Evolutionary conservation across 495 filamentous ascomycete species (phyloP), one percentile per base, ranked within the genome.

Genomic region (Thermothielavioides terrestris): DNA sequence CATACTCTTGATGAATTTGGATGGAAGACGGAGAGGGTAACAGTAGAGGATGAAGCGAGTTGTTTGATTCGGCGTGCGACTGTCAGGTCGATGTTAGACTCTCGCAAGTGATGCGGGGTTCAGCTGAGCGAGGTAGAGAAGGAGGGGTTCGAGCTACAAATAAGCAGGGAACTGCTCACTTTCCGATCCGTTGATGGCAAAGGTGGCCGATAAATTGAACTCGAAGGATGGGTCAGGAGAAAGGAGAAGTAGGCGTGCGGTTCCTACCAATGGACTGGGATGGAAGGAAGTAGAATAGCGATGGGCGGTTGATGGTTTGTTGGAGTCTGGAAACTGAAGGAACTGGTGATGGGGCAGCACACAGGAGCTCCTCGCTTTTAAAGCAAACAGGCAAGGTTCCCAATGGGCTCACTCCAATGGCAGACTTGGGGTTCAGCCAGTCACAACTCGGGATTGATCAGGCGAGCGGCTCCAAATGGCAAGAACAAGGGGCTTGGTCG

Each of bases 1-100:
- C 64, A 49, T 61, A 65, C 62, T 67, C 31, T 62, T 66, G 57
- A 60, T 57, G 45, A 34, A 38, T 18, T 55, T 18, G 14, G 43
- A 41, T 31, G 23, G 26, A 32, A 30, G n/a, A n/a, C n/a, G n/a
- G 20, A 3, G n/a, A 23, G 18, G 9, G 22, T 36, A 39, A 20
- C 34, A 27, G 15, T n/a, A 17, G 35, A 21, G 52, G 41, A 25
- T n/a, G 18, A 48, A 12, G 35, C 25, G 36, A 32, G 23, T 31
- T 42, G 23, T 34, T 18, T 35, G 22, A 30, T n/a, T 32, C 47
- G 20, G 15, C 27, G 39, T 44, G 14, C 3, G 40, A 7, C 28
- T 32, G 42, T 31, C 12, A 25, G 23, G 43, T 17, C 28, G 37
- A 42, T 20, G 54, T 48, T 39, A 44, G 50, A 38, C 49, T 56